Percentiles rank a stretch among this genome's conserved stretches.
Conservation (phyloP, 2,329 filamentous ascomycete species). For the Alternaria tenuissima region DNA sequence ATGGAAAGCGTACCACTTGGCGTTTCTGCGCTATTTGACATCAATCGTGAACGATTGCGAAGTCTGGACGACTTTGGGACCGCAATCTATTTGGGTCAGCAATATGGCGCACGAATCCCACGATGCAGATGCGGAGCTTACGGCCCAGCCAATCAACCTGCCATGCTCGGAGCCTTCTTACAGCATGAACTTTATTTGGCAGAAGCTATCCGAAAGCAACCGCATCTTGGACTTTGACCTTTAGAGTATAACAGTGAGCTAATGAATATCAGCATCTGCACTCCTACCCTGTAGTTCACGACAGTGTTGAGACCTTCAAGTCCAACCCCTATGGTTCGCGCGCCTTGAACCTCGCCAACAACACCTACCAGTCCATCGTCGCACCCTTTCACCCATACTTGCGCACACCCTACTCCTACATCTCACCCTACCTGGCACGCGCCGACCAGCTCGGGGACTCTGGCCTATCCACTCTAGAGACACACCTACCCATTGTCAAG, state of each 20-base stretch:
- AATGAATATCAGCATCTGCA: conserved; percentile 72
- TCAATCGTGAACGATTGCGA: conserved; percentile 1
- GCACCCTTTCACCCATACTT: conserved; percentile 82
- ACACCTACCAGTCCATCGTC: conserved; percentile 78
- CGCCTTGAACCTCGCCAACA: conserved; percentile 77
- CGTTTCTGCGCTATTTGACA: neutral
- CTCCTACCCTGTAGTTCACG: conserved; percentile 83
- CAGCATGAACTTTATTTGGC: neutral
- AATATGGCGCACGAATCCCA: conserved; percentile 10
- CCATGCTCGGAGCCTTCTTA: conserved; percentile 8
- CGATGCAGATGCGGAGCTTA: conserved; percentile 17
- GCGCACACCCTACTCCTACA: conserved; percentile 78
- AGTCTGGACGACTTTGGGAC: conserved; percentile 2
- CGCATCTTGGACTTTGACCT: neutral
- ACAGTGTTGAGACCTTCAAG: conserved; percentile 80
- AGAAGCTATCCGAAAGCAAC: neutral
- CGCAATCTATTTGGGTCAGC: conserved; percentile 21
- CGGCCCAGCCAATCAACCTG: conserved; percentile 19
- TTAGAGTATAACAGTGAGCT: conserved; percentile 1
- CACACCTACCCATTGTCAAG: conserved; percentile 56
- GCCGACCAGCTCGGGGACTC: conserved; percentile 67
- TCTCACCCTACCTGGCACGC: conserved; percentile 83
- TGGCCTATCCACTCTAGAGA: conserved; percentile 48
- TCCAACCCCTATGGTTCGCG: conserved; percentile 83
- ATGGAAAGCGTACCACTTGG: neutral